These are phyloP conservation scores for Chalaropsis ovoidea DNA, from an alignment of 2,329 filamentous ascomycete species.

Conservation along the genomic window DNA sequence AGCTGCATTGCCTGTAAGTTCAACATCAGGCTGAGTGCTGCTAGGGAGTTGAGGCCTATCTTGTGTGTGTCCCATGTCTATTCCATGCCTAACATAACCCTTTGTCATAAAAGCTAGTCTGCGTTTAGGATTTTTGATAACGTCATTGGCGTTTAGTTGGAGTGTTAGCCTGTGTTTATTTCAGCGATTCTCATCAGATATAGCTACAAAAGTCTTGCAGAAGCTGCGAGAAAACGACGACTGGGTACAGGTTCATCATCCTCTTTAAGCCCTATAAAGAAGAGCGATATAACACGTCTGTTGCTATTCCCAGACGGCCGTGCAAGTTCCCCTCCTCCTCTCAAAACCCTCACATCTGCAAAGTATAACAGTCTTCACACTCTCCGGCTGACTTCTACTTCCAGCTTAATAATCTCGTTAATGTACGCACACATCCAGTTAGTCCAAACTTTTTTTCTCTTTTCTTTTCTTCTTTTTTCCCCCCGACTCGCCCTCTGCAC, in stretches of 20 bases:
- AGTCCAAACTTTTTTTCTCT: neutral
- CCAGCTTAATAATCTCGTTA: constrained; percentile 1
- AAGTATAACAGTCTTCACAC: neutral
- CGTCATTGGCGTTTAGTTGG: neutral
- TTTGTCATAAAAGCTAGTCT: neutral
- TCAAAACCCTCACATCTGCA: neutral
- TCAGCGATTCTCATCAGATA: neutral
- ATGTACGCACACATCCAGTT: neutral
- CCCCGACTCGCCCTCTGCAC: neutral
- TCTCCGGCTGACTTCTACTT: neutral
- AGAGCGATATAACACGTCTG: neutral
- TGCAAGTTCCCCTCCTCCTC: neutral
- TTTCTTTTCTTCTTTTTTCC: neutral
- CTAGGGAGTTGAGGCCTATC: neutral
- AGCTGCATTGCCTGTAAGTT: neutral
- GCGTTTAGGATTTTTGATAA: neutral
- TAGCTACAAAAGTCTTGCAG: too few species aligned
- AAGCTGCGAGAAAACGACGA: too few species aligned
- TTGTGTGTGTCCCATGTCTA: neutral
- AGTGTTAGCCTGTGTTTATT: neutral
- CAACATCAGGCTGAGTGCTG: neutral
- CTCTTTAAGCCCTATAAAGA: too few species aligned
- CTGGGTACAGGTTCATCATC: too few species aligned
- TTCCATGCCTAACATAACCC: neutral
- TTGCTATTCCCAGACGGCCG: neutral